Base-by-base conservation (phyloP, 257 asterid species). In the Voacanga thouarsii region DNA sequence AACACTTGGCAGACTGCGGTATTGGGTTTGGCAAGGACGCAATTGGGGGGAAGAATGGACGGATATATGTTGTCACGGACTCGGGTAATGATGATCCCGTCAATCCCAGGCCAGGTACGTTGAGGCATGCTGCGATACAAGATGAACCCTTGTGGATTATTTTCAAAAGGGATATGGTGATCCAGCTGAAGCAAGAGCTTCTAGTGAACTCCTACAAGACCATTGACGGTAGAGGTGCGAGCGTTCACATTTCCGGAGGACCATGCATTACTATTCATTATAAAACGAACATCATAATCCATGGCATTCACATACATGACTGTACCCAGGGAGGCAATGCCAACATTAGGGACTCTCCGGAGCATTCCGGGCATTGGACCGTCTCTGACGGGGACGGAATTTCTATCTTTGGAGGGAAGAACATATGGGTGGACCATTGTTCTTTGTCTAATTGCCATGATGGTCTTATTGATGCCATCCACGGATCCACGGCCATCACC, bases 21-120 rank as follows among this genome's bases (percentile, higher is more conserved):
- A 90, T 93, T 3, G 98, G 98, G 28, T 93, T 93, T 26, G 98
- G 98, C 59, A 89, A 87, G 77, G 83, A 87, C 6, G 96, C 98
- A 0, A 68, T 83, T 5, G 97, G 97, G 0, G 98, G 98, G 9
- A 80, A 77, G 28, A 78, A 82, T 43, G 97, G 98, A 0, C 87
- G 92, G 72, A 79, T 85, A 53, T 93, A 93, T 75, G 82, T 86
- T 7, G 98, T 93, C 1, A 93, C 94, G 0, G 96, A 90, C 70
- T 50, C 94, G 0, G 92, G 88, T 0, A 23, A 88, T 57, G 96
- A 93, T 33, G 89, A 93, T 67, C 85, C 97, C 0, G 85, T 86
- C 41, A 90, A 87, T 82, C 97, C 97, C 0, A 82, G 71, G 1
- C 96, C 96, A 1, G 97, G 97, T 0, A 93, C 97, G 3, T 88